Evolutionary conservation across 2,329 filamentous ascomycete genomes (phyloP).

Genomic region (Fulvia fulva): DNA sequence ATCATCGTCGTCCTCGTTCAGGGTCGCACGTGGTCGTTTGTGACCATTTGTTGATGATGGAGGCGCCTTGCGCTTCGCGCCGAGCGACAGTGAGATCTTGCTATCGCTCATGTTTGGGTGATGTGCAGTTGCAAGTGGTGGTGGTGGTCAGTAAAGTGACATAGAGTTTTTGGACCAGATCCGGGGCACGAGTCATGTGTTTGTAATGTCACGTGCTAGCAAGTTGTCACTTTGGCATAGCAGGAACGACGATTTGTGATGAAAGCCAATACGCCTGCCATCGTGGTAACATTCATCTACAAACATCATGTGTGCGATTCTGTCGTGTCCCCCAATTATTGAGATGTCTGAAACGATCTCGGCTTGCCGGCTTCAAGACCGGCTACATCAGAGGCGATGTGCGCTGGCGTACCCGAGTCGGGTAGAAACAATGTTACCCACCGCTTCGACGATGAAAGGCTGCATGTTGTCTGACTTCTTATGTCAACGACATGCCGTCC

Average conservation of each 20-base stretch:
- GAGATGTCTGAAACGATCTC: background rate
- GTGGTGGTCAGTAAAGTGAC: background rate
- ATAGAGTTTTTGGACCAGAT: background rate
- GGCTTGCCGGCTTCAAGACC: background rate
- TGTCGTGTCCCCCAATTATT: background rate
- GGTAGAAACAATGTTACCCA: background rate
- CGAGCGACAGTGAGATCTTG: conserved; percentile 33
- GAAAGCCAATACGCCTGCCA: no score
- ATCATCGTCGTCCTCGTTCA: conserved; percentile 44
- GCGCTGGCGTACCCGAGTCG: background rate
- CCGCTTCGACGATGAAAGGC: background rate
- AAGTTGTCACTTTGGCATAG: no score
- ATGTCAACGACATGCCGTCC: background rate
- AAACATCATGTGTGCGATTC: background rate
- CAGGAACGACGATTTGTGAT: no score
- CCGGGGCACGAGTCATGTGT: background rate
- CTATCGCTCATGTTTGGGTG: conserved; percentile 13
- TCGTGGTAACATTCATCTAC: no score
- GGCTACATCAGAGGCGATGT: background rate
- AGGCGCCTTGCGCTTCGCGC: conserved; percentile 24
- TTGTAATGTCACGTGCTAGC: no score
- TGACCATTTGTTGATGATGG: conserved; percentile 32
- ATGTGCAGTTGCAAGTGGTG: background rate
- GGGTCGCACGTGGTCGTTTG: conserved; percentile 41
- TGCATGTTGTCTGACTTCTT: background rate